Evolutionary conservation across 1,284 basidiomycete species (phyloP).

Genomic region (Takashimella tepidaria): DNA sequence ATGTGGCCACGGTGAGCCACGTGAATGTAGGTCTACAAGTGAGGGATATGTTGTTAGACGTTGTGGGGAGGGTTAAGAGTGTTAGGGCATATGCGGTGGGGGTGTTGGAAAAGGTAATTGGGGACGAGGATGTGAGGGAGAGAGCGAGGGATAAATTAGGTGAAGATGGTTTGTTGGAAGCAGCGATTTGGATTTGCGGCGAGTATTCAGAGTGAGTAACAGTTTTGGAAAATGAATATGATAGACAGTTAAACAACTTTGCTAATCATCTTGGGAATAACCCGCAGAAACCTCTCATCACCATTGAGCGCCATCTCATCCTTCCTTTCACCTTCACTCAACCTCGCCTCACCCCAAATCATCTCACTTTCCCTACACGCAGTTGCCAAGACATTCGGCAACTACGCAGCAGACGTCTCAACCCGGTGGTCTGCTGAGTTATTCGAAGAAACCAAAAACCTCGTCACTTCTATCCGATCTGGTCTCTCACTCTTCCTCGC

Average conservation of each 20-base stretch:
- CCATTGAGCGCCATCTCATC: constrained; percentile 54
- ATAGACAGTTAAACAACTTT: neutral
- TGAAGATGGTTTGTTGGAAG: constrained; percentile 78
- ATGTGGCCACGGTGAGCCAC: constrained; percentile 77
- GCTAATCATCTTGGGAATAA: no score
- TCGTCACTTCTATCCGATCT: constrained; percentile 58
- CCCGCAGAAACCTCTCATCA: constrained; percentile 25
- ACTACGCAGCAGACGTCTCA: constrained; percentile 70
- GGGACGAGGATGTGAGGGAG: constrained; percentile 65
- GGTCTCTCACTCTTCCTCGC: constrained; percentile 55
- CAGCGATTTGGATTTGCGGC: constrained; percentile 91
- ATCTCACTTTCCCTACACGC: constrained; percentile 75
- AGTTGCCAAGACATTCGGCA: constrained; percentile 78
- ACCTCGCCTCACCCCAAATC: constrained; percentile 59
- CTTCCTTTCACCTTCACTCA: constrained; percentile 50
- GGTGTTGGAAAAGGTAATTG: constrained; percentile 70
- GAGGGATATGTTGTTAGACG: constrained; percentile 77
- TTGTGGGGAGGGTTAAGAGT: constrained; percentile 73
- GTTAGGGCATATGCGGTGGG: constrained; percentile 73
- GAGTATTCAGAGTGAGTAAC: constrained; percentile 74
- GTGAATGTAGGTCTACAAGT: constrained; percentile 70
- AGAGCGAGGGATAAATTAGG: constrained; percentile 53
- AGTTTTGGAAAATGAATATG: no score
- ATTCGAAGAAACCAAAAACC: constrained; percentile 54
- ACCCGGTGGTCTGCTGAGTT: constrained; percentile 58